Conservation (phyloP, 2,329 filamentous ascomycete genomes). For the Aspergillus sp. region DNA sequence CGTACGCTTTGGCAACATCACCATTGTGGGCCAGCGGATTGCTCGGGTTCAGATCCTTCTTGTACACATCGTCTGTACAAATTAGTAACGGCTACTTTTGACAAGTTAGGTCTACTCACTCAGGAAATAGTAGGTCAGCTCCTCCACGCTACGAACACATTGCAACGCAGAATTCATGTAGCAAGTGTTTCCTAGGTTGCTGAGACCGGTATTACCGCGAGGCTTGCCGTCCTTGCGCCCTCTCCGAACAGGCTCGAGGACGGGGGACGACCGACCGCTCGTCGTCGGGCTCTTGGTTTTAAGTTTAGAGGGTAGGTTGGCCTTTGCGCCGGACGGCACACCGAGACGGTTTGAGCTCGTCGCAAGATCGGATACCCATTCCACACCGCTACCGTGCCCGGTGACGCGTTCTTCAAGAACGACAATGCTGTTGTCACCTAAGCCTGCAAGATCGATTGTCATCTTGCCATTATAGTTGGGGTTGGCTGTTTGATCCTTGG, state of each 20-base stretch:
- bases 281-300: slow-evolving; percentile 48
- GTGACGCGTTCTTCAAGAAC: slow-evolving; percentile 77
- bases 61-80: slow-evolving; percentile 64
- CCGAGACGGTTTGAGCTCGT: slow-evolving; percentile 52
- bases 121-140: slow-evolving; percentile 90
- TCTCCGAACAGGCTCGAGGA: slow-evolving; percentile 71
- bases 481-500: slow-evolving; percentile 73
- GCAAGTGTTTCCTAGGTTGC: slow-evolving; percentile 94
- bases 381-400: slow-evolving; percentile 57
- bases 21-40: slow-evolving; percentile 88
- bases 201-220: slow-evolving; percentile 78
- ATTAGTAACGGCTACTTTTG: slow-evolving; percentile 20
- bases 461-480: slow-evolving; percentile 76
- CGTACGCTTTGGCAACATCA: slow-evolving; percentile 84
- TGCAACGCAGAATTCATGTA: slow-evolving; percentile 99
- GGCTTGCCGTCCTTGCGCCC: slow-evolving; percentile 69
- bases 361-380: slow-evolving; percentile 59
- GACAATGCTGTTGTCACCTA: slow-evolving; percentile 74
- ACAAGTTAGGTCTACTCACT: slow-evolving; percentile 32
- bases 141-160: slow-evolving; percentile 90
- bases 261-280: slow-evolving; percentile 72
- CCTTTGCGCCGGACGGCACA: slow-evolving; percentile 50
- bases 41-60: slow-evolving; percentile 78
- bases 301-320: slow-evolving; percentile 36
- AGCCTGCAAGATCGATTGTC: slow-evolving; percentile 67